Evolutionary conservation across 108 stramenopile genomes (phyloP).

Genomic region (Conticribra weissflogii): DNA sequence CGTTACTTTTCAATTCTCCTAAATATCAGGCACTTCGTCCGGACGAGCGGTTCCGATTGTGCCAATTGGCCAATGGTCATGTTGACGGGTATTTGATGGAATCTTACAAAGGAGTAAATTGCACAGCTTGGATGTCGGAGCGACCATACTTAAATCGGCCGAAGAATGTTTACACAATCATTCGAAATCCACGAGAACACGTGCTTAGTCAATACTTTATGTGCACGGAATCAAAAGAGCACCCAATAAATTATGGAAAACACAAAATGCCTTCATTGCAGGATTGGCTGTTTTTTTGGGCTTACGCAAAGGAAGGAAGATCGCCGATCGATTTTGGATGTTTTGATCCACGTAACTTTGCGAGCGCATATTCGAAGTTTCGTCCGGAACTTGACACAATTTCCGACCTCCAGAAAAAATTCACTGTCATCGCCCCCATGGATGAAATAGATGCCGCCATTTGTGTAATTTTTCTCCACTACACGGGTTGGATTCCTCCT

Average conservation of each 20-base stretch:
- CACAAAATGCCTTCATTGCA: not conserved
- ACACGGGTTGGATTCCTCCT: not conserved
- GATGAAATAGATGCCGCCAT: not conserved
- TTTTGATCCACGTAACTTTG: not conserved
- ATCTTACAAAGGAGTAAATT: not conserved
- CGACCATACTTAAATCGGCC: not conserved
- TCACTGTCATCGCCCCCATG: not conserved
- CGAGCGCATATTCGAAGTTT: not conserved
- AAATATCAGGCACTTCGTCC: not conserved
- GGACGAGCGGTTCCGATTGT: not conserved
- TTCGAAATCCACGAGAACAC: not conserved
- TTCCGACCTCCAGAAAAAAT: not conserved
- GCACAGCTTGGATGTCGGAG: not conserved
- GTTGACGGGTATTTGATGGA: not conserved
- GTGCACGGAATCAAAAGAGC: not conserved
- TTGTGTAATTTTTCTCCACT: not conserved
- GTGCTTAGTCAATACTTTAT: not conserved
- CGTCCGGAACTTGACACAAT: not conserved
- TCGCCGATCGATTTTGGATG: not conserved
- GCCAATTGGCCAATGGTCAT: not conserved
- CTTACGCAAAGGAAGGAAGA: not conserved
- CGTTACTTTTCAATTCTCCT: not conserved
- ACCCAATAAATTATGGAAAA: not conserved
- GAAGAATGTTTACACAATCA: not conserved
- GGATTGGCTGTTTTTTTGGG: not conserved